These are phyloP conservation scores for Arachis monticola DNA, from an alignment of 331 rosid genomes.

Conservation along the genomic window DNA sequence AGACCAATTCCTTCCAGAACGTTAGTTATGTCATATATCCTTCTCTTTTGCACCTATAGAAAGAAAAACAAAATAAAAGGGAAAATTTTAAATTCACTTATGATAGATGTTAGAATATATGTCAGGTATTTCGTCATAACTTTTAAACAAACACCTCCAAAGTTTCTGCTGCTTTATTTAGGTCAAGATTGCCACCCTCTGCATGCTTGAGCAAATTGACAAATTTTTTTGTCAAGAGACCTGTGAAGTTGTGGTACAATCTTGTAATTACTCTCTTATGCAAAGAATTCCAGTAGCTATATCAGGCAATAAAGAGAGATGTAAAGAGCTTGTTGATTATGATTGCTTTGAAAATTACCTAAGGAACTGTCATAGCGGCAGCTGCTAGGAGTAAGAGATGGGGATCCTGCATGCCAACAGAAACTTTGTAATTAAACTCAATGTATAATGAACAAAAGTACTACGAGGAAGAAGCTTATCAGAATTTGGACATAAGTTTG, in stretches of 20 bases:
- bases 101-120: conserved; percentile 33
- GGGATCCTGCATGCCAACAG: conserved; percentile 65
- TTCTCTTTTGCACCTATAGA: conserved; percentile 89
- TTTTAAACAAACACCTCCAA: conserved; percentile 47
- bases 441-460: not conserved
- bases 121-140: not conserved
- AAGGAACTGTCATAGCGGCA: conserved; percentile 97
- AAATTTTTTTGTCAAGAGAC: conserved; percentile 94
- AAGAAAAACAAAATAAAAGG: conserved; percentile 13
- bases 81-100: conserved; percentile 29
- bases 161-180: conserved; percentile 95
- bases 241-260: conserved; percentile 56
- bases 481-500: conserved; percentile 12
- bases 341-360: conserved; percentile 58
- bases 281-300: conserved; percentile 34
- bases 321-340: conserved; percentile 17
- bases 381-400: conserved; percentile 88
- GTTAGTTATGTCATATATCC: conserved; percentile 97
- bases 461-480: conserved; percentile 1
- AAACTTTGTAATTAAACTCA: conserved; percentile 31
- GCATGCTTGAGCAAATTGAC: conserved; percentile 92
- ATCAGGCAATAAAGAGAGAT: conserved; percentile 30
- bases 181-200: conserved; percentile 94
- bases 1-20: conserved; percentile 99
- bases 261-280: conserved; percentile 41